Evolutionary conservation across 106 monocot genomes (phyloP), one percentile per base, ranked within the genome.

Genomic region (Dendrobium nobile): DNA sequence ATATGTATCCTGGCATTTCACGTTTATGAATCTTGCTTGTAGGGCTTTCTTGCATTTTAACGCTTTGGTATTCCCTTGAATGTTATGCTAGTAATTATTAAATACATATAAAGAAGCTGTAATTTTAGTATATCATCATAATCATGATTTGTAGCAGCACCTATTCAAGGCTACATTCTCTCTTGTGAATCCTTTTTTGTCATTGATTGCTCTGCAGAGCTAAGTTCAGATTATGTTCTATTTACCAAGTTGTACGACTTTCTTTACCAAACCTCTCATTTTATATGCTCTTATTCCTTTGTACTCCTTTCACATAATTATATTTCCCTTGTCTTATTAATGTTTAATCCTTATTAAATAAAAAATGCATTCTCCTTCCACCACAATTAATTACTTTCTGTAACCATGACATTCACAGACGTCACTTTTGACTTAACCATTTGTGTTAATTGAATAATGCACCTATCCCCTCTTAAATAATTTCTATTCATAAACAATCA

Each of bases 21-120:
- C 5, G 3, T 61, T n/a, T 61, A 61, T 6, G 51, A 27, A 27
- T 5, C 76, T 13, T 76, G 47, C 9, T 76, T 47, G 3, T 9
- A 51, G 13, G 51, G 51, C 42, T 76, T 76, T 48, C 15, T 74
- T 74, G 5, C 5, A 18, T 74, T 74, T 5, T 20, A 18, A 42
- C 20, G 7, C 74, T 44, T 70, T 31, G 13, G 70, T 1, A 70
- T 4, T 15, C 70, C 10, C 4, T 70, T 37, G 7, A 70, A 17
- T 61, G 7, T 61, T 4, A 61, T 22, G 61, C 22, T 22, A 61
- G 61, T 22, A 61, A 58, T 19, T 58, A 4, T 20, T 22, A 22
- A 61, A 19, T 61, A 61, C 61, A 61, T 61, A 19, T 70, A 40
- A 9, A 19, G 59, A 31, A 61, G 27, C 56, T 80, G 72, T 80